Evolutionary conservation across 2,329 filamentous ascomycete species (phyloP), one percentile per base, ranked within the genome.

Genomic region (Hypoxylon sp.): DNA sequence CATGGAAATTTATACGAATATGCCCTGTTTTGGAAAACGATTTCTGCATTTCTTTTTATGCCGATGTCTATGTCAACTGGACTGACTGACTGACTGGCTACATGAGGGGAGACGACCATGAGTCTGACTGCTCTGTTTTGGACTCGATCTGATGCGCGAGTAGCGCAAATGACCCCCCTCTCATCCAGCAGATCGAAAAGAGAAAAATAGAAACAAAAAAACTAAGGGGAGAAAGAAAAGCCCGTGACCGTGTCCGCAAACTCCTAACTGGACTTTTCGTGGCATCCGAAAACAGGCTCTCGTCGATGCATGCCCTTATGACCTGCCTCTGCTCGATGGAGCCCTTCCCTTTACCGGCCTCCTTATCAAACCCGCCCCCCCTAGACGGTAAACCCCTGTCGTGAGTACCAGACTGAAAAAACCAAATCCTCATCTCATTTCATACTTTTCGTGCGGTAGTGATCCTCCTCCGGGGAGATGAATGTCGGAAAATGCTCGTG

Each of bases 31-130:
- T n/a, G n/a, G 36, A 41, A 58, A 59, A 61, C 56, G 63, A 60
- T 70, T 71, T 74, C 66, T 58, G 46, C 65, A 74, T 73, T 73
- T 64, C 69, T 56, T 64, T 68, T 55, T 70, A 69, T 73, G 71
- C 67, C 71, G 69, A 74, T 64, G 69, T 73, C 72, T 74, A 73
- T 72, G 63, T 56, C 21, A 46, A 65, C 48, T 45, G 53, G 38
- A 25, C 21, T 43, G 43, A 46, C 25, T 32, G 13, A 48, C 41
- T 43, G 59, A 28, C 53, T 62, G 32, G 23, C 43, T 43, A 43
- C 45, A 19, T 38, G 48, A 50, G 63, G 52, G 30, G 52, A 28
- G 36, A 51, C 38, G 13, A 43, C 34, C 36, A 36, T 7, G 5
- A 57, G 41, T 21, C 34, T 19, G 23, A 55, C 14, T 19, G 13